A percentile compares a stretch with the other conserved stretches of the same genome.
These are phyloP conservation scores for Aspergillus transmontanensis DNA, from an alignment of 2,329 filamentous ascomycete genomes.

Conservation along the genomic window DNA sequence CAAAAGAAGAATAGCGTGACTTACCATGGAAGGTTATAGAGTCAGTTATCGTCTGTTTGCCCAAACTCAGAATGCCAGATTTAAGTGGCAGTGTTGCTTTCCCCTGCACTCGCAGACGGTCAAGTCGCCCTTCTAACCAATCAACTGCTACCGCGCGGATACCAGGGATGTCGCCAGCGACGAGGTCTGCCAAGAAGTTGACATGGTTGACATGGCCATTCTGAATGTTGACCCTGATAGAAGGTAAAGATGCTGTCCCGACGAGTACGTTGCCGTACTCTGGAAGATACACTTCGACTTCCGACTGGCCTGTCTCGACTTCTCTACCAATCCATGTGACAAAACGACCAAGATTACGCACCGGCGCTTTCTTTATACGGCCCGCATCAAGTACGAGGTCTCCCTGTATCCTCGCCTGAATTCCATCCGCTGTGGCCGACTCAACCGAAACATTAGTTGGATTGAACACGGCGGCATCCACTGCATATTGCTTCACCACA, in stretches of 20 bases:
- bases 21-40: conserved; percentile 81
- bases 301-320: conserved; percentile 72
- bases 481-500: conserved; percentile 80
- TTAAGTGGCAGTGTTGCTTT: conserved; percentile 73
- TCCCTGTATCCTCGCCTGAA: conserved; percentile 78
- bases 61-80: conserved; percentile 77
- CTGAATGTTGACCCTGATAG: conserved; percentile 72
- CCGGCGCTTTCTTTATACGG: conserved; percentile 69
- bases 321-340: conserved; percentile 79
- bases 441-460: conserved; percentile 84
- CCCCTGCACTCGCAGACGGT: conserved; percentile 70
- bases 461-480: conserved; percentile 78
- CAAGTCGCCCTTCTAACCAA: conserved; percentile 79
- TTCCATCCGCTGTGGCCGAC: conserved; percentile 76
- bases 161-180: conserved; percentile 74
- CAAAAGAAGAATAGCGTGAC: conserved; percentile 36
- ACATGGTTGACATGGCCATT: conserved; percentile 77
- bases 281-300: conserved; percentile 76
- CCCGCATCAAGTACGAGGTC: conserved; percentile 79
- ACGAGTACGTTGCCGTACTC: conserved; percentile 78
- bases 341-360: conserved; percentile 74
- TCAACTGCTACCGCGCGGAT: conserved; percentile 82
- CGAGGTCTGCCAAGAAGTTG: conserved; percentile 76
- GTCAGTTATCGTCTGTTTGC: conserved; percentile 74
- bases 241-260: conserved; percentile 75